A percentile compares a stretch with the other conserved stretches of the same genome.
phyloP scores from a whole-genome alignment of 2,329 filamentous ascomycete species.

The Byssoonygena ceratinophila region DNA sequence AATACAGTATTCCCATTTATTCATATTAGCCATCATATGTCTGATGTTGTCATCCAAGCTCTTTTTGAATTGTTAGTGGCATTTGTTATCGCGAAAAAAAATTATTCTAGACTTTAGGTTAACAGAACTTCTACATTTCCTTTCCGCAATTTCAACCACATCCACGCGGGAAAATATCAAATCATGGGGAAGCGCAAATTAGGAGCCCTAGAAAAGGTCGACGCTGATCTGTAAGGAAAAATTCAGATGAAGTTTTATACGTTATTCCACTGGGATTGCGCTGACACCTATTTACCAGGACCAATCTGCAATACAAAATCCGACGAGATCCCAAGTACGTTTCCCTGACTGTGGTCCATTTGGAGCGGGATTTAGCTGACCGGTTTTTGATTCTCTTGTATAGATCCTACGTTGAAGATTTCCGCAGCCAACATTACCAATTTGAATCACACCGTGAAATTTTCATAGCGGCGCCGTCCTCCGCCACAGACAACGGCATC shows the following conservation, averaged over 20 bases:
- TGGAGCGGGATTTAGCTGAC: neutral
- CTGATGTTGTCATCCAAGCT: neutral
- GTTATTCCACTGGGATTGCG: neutral
- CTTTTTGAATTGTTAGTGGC: neutral
- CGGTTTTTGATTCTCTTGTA: neutral
- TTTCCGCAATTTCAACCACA: neutral
- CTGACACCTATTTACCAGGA: constrained; percentile 37
- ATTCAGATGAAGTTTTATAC: constrained; percentile 8
- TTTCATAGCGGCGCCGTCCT: constrained; percentile 72
- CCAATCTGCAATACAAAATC: constrained; percentile 86
- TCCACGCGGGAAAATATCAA: too few relatives aligned
- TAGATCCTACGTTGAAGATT: constrained; percentile 82
- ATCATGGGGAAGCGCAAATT: constrained; percentile 77
- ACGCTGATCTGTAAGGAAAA: constrained; percentile 64
- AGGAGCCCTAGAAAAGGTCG: constrained; percentile 86
- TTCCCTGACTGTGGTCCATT: neutral
- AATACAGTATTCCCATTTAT: neutral
- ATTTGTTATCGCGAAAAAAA: neutral
- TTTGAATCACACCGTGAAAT: constrained; percentile 87
- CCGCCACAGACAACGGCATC: constrained; percentile 64
- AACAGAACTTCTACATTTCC: neutral
- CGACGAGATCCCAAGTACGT: constrained; percentile 67
- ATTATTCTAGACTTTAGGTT: neutral
- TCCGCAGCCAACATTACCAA: constrained; percentile 75
- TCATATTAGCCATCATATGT: neutral